Evolutionary conservation across 495 filamentous ascomycete genomes (phyloP).

Genomic region (Letharia columbiana): DNA sequence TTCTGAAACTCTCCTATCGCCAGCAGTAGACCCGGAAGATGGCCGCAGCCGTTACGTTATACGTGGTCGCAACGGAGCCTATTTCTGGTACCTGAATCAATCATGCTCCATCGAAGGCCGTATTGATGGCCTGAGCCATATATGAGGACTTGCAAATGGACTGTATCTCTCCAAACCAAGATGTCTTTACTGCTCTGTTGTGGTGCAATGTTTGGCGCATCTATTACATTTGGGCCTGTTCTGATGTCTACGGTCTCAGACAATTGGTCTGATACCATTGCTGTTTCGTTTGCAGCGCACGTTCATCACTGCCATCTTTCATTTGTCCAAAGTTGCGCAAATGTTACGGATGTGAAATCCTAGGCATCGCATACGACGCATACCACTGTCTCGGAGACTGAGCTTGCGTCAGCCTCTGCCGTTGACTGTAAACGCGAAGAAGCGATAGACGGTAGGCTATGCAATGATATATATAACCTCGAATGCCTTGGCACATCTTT

Average conservation of each 20-base stretch:
- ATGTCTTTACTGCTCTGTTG: background rate
- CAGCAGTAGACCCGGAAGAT: background rate
- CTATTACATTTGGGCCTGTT: background rate
- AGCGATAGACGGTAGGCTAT: slow-evolving; percentile 14
- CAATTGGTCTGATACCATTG: background rate
- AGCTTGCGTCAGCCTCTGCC: slow-evolving; percentile 13
- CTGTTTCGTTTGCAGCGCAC: background rate
- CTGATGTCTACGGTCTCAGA: background rate
- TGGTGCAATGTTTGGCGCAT: background rate
- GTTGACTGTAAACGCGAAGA: slow-evolving; percentile 6
- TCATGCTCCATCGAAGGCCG: background rate
- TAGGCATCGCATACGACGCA: background rate
- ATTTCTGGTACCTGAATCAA: background rate
- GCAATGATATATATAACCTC: background rate
- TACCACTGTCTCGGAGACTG: background rate
- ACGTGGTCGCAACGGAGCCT: background rate
- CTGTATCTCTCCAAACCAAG: background rate
- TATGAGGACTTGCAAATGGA: background rate
- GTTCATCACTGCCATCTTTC: background rate
- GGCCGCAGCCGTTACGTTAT: background rate
- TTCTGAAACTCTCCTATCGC: background rate
- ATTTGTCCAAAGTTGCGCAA: background rate
- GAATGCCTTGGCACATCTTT: background rate
- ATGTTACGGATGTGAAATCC: background rate
- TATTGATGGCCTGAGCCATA: background rate